A percentile compares a stretch with the other conserved stretches of the same genome.
Evolutionary conservation across 2,329 filamentous ascomycete species (phyloP).

Genomic region (Talaromyces funiculosus): DNA sequence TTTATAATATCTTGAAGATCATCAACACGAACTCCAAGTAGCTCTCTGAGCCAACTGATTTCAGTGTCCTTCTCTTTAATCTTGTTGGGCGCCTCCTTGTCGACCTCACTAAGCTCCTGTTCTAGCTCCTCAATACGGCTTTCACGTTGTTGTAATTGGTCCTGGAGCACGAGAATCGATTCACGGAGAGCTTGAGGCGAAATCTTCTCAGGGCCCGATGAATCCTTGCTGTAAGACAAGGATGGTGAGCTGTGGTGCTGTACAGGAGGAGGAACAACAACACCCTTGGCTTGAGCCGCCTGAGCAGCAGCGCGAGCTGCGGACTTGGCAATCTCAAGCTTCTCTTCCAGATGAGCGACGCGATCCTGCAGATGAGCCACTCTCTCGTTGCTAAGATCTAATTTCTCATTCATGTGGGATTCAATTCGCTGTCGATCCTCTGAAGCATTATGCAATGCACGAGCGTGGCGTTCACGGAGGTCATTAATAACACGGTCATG

Average conservation of each 20-base stretch:
- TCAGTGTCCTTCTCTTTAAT: conserved; percentile 90
- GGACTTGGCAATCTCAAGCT: conserved; percentile 81
- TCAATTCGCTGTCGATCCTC: conserved; percentile 81
- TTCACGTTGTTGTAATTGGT: conserved; percentile 93
- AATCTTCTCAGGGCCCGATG: conserved; percentile 70
- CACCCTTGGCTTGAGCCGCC: conserved; percentile 59
- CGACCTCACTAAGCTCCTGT: conserved; percentile 59
- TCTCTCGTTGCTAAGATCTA: conserved; percentile 78
- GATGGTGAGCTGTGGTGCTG: conserved; percentile 45
- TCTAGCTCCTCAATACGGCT: conserved; percentile 83
- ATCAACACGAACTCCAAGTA: conserved; percentile 81
- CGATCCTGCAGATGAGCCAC: conserved; percentile 81
- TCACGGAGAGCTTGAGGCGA: conserved; percentile 92
- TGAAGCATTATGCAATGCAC: conserved; percentile 63
- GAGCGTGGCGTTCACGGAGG: conserved; percentile 67
- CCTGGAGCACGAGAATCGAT: conserved; percentile 92
- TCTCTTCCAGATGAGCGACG: conserved; percentile 78
- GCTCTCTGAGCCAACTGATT: conserved; percentile 88
- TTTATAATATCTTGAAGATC: conserved; percentile 89
- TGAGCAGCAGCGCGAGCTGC: conserved; percentile 77
- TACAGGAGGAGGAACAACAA: conserved; percentile 30
- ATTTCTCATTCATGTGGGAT: conserved; percentile 70
- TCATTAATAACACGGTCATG: conserved; percentile 72
- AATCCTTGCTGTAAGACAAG: conserved; percentile 37
- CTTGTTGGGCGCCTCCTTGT: conserved; percentile 73